Percentiles rank a stretch among this genome's conserved stretches.
Evolutionary conservation across 2,329 filamentous ascomycete species (phyloP).

Genomic region (Penicillium sp.): DNA sequence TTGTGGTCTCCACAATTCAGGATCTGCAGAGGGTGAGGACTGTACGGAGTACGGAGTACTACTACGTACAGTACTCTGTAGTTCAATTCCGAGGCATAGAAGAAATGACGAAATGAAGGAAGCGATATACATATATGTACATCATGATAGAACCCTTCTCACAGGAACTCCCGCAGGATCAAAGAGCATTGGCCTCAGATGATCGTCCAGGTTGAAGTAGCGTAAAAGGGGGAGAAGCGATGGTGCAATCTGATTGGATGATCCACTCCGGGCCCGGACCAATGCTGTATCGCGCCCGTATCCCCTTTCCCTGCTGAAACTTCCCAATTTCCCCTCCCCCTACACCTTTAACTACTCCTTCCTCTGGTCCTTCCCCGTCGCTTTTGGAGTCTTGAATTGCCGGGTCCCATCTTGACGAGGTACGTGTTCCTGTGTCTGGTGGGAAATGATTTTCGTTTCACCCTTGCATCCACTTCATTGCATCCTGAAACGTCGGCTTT

Average conservation of each 20-base stretch:
- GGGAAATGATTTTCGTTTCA: slow-evolving; percentile 10
- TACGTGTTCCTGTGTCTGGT: not conserved
- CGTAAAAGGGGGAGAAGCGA: not conserved
- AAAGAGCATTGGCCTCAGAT: no score
- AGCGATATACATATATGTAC: no score
- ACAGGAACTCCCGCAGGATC: no score
- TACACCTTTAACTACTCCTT: slow-evolving; percentile 21
- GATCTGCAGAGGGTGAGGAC: no score
- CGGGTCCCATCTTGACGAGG: not conserved
- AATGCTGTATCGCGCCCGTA: slow-evolving; percentile 13
- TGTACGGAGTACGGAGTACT: no score
- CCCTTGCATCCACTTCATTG: slow-evolving; percentile 20
- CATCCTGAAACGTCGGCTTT: slow-evolving; percentile 21
- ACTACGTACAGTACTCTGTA: no score
- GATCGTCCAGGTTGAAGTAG: no score
- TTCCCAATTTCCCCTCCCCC: slow-evolving; percentile 24
- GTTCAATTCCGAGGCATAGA: no score
- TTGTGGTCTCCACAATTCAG: no score
- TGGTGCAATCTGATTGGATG: not conserved
- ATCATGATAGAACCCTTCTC: no score
- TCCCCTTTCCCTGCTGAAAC: slow-evolving; percentile 25
- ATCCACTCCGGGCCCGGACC: not conserved
- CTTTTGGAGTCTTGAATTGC: no score
- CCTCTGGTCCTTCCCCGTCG: slow-evolving; percentile 9
- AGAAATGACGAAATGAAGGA: no score